Evolutionary conservation across 2,329 filamentous ascomycete species (phyloP), one percentile per base, ranked within the genome.

Genomic region (Alternaria longipes): DNA sequence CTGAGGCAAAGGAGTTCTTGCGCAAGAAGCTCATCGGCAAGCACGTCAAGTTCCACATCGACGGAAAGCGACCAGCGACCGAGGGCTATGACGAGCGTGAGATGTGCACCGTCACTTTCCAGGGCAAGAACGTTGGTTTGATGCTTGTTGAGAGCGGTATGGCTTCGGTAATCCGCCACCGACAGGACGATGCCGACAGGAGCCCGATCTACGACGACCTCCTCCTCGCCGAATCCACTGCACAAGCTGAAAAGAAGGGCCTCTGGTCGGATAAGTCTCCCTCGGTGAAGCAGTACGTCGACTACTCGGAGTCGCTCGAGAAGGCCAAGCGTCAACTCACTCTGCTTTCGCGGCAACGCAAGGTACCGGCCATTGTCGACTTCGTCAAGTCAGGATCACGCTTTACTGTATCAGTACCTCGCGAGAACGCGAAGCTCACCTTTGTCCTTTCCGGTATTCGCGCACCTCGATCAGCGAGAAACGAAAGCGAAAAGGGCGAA

Each of bases 381-480:
- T 99, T 96, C 79, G 95, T 97, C 84, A 97, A 98, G 82, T 92
- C 93, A n/a, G 95, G 92, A 30, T 97, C 94, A 41, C 89, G 95
- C 68, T 99, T 98, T 80, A 97, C 93, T 26, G 85, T 99, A 36
- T 84, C 99, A 9, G 89, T 99, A 50, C 94, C 95, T 47, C 90
- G 94, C 36, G 95, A 99, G 77, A 93, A 93, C 73, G 90, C 94
- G 75, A 98, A 97, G 84, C 85, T 99, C 62, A 99, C 94, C 2
- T 90, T 99, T 76, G 94, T 99, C 4, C 88, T 99, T 49, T 94
- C 92, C 54, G 94, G 95, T 49, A 95, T 99, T 69, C 92, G 93
- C 61, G 93, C 93, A 14, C 95, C 95, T 16, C 89, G 91, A 67
- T 95, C 94, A 44, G 93, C 94, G 12, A 89, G 94, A 58, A 90